Evolutionary conservation across 768 basidiomycete species (phyloP).

Genomic region (Kwoniella heveanensis): DNA sequence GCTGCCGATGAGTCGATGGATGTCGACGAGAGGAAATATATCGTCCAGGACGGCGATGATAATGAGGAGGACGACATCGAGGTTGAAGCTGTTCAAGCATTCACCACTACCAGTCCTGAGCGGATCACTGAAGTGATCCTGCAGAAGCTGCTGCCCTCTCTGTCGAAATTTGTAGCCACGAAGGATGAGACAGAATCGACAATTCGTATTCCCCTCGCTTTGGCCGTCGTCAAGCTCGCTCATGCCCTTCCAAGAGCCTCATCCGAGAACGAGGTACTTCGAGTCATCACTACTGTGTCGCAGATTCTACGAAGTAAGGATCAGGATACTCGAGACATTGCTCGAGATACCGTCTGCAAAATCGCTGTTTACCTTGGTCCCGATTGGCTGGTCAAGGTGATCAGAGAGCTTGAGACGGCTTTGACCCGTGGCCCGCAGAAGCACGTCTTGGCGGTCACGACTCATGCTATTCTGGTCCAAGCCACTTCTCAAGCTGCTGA

Average conservation of each 20-base stretch:
- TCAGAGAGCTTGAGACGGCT: constrained; percentile 81
- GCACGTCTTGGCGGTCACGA: constrained; percentile 82
- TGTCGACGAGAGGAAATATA: constrained; percentile 36
- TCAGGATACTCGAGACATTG: constrained; percentile 86
- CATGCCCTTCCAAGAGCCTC: constrained; percentile 69
- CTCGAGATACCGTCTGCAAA: constrained; percentile 77
- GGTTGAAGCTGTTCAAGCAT: constrained; percentile 20
- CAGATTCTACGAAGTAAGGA: constrained; percentile 91
- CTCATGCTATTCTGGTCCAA: constrained; percentile 78
- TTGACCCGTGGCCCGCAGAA: constrained; percentile 89
- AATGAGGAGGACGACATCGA: constrained; percentile 32
- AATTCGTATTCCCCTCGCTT: constrained; percentile 81
- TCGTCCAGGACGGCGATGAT: constrained; percentile 33
- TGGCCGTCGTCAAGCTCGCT: constrained; percentile 83
- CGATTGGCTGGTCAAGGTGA: constrained; percentile 68
- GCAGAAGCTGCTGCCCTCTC: constrained; percentile 71
- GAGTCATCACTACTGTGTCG: constrained; percentile 78
- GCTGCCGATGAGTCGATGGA: constrained; percentile 62
- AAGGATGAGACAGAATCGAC: constrained; percentile 80
- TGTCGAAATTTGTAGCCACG: constrained; percentile 79
- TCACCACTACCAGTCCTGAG: constrained; percentile 12
- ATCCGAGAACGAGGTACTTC: constrained; percentile 70
- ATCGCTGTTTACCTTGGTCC: constrained; percentile 75
- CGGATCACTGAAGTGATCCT: constrained; percentile 75
- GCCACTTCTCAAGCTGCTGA: constrained; percentile 65